These are phyloP conservation scores for Pseudogymnoascus sp. DNA, from an alignment of 2,329 filamentous ascomycete species.

Conservation along the genomic window DNA sequence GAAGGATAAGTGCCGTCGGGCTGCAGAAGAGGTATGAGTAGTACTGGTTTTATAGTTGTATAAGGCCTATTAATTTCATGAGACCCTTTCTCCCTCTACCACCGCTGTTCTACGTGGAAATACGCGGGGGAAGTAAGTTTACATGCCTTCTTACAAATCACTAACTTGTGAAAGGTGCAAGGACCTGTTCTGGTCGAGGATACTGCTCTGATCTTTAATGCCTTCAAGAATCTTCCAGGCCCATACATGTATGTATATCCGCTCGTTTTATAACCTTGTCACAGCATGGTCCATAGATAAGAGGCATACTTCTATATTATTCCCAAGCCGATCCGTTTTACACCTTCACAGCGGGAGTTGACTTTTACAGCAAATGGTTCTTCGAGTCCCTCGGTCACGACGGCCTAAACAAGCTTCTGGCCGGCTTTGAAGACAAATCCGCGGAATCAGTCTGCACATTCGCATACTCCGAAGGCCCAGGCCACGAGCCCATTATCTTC, in stretches of 20 bases:
- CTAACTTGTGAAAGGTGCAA: constrained; percentile 46
- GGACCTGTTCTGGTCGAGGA: constrained; percentile 93
- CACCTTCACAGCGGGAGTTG: neutral
- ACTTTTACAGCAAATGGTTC: constrained; percentile 74
- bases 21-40: constrained; percentile 61
- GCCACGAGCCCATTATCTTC: constrained; percentile 75
- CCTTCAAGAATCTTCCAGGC: constrained; percentile 81
- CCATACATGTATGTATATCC: constrained; percentile 72
- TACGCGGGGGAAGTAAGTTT: neutral
- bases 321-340: neutral
- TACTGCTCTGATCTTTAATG: constrained; percentile 87
- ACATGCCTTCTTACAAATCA: constrained; percentile 2
- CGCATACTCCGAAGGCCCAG: constrained; percentile 79
- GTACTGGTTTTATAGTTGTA: neutral
- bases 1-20: constrained; percentile 72
- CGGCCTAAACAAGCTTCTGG: constrained; percentile 83
- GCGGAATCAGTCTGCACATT: constrained; percentile 95
- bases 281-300: neutral
- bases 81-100: constrained; percentile 1
- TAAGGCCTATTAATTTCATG: neutral
- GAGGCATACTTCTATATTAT: neutral
- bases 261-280: constrained; percentile 3
- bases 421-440: constrained; percentile 81
- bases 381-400: constrained; percentile 71
- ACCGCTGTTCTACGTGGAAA: neutral